Percentiles rank a stretch among this genome's conserved stretches.
Conservation (phyloP, 2,329 filamentous ascomycete genomes). For the Xylaria arbuscula region DNA sequence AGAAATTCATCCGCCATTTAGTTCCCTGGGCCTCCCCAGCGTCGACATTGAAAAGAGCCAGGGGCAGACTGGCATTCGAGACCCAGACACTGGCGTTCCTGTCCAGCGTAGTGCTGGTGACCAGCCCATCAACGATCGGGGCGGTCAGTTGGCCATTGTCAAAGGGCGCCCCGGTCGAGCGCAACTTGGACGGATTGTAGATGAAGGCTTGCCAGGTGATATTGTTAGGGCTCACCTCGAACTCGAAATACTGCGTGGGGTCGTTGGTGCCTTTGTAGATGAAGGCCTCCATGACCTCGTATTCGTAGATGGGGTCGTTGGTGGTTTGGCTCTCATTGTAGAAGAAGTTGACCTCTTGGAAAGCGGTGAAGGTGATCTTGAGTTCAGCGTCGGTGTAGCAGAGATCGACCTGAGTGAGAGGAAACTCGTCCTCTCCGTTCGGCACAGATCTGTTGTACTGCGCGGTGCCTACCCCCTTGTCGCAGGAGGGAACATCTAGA, state of each 20-base stretch:
- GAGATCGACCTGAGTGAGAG: conserved; percentile 58
- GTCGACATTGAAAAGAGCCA: conserved; percentile 63
- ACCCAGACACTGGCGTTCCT: conserved; percentile 53
- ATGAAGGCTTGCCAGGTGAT: conserved; percentile 63
- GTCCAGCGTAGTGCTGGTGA: conserved; percentile 55
- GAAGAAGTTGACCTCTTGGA: conserved; percentile 60
- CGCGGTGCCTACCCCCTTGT: conserved; percentile 51
- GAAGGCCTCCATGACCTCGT: conserved; percentile 64
- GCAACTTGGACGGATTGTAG: conserved; percentile 62
- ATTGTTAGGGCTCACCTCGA: conserved; percentile 63
- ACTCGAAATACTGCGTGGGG: conserved; percentile 62
- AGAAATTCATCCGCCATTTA: conserved; percentile 64
- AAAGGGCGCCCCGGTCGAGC: conserved; percentile 55
- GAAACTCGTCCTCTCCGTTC: conserved; percentile 53
- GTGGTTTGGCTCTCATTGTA: conserved; percentile 56
- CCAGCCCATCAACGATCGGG: conserved; percentile 56
- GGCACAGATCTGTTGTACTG: conserved; percentile 58
- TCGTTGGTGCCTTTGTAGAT: conserved; percentile 58
- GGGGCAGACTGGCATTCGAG: conserved; percentile 56
- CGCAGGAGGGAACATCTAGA: conserved; percentile 55
- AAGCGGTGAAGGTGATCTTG: conserved; percentile 57
- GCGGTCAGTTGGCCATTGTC: conserved; percentile 57
- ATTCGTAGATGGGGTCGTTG: conserved; percentile 61
- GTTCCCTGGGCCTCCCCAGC: conserved; percentile 56
- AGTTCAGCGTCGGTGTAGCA: conserved; percentile 59